phyloP scores from a whole-genome alignment of 2,329 filamentous ascomycete genomes.

The Ilyonectria mors-panacis region DNA sequence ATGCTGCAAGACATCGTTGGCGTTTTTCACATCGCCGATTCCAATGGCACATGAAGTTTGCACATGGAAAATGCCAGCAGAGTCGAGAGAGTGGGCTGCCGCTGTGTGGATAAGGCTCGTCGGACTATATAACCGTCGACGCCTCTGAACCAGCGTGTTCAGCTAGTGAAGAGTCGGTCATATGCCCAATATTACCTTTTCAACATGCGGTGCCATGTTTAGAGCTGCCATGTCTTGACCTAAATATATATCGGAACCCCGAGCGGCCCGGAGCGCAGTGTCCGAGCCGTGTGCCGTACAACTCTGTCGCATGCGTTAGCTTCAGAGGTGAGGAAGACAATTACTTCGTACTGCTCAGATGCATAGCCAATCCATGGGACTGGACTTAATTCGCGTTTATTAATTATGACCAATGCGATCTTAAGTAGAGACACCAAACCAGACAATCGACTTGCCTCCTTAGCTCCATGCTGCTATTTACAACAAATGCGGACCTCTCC shows the following conservation, averaged over 20 bases:
- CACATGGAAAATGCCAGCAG: background rate
- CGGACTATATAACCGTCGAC: background rate
- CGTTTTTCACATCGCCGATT: background rate
- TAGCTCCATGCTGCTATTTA: background rate
- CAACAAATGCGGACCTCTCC: background rate
- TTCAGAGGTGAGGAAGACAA: background rate
- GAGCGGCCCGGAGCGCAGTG: background rate
- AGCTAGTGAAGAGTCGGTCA: background rate
- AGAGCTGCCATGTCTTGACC: background rate
- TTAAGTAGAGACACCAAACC: background rate
- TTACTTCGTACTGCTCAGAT: background rate
- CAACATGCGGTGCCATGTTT: background rate
- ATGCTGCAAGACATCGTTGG: constrained; percentile 8
- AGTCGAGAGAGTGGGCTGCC: background rate
- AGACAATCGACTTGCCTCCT: background rate
- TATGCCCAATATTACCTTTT: background rate
- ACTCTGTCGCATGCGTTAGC: background rate
- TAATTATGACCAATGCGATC: no score
- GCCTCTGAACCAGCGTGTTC: background rate
- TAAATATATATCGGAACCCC: background rate
- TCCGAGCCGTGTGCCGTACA: background rate
- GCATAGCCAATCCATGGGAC: no score
- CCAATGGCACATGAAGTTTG: background rate
- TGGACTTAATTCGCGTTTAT: no score
- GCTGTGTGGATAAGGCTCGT: background rate